phyloP scores from a whole-genome alignment of 331 rosid genomes.

The Rosa hybrid region DNA sequence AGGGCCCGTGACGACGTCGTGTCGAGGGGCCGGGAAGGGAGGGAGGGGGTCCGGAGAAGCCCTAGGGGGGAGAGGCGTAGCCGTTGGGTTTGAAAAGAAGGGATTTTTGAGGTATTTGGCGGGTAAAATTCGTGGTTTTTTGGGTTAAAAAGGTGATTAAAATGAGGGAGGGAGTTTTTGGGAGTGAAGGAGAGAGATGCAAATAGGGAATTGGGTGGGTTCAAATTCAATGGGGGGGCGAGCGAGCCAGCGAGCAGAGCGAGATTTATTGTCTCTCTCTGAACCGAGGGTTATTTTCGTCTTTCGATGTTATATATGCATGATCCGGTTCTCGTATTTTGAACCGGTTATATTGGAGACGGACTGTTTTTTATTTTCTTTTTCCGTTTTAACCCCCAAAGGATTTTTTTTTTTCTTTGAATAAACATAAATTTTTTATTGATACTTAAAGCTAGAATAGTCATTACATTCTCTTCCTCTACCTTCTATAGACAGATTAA shows the following conservation, averaged over 20 bases:
- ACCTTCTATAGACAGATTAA: too few relatives aligned
- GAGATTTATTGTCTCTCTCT: background rate
- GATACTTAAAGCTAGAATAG: too few relatives aligned
- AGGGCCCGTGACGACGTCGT: too few relatives aligned
- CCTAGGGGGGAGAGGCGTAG: conserved; percentile 1
- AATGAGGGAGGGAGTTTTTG: conserved; percentile 9
- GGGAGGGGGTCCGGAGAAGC: too few relatives aligned
- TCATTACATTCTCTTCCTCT: too few relatives aligned
- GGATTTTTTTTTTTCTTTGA: too few relatives aligned
- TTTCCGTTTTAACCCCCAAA: too few relatives aligned
- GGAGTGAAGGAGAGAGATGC: background rate
- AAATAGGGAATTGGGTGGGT: background rate
- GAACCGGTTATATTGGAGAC: too few relatives aligned
- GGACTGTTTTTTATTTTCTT: too few relatives aligned
- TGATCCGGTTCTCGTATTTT: background rate
- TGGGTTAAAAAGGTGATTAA: conserved; percentile 3
- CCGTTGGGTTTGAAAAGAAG: conserved; percentile 29
- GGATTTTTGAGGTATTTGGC: conserved; percentile 41
- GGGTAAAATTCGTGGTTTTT: conserved; percentile 37
- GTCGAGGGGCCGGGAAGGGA: too few relatives aligned
- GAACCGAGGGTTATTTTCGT: conserved; percentile 5
- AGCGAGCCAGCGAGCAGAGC: background rate
- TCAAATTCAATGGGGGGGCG: conserved; percentile 15
- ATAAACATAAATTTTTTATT: too few relatives aligned
- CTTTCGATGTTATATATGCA: background rate